A percentile compares a stretch with the other conserved stretches of the same genome.
Conservation (phyloP, 2,329 filamentous ascomycete species). For the Coleophoma eucalyptorum region DNA sequence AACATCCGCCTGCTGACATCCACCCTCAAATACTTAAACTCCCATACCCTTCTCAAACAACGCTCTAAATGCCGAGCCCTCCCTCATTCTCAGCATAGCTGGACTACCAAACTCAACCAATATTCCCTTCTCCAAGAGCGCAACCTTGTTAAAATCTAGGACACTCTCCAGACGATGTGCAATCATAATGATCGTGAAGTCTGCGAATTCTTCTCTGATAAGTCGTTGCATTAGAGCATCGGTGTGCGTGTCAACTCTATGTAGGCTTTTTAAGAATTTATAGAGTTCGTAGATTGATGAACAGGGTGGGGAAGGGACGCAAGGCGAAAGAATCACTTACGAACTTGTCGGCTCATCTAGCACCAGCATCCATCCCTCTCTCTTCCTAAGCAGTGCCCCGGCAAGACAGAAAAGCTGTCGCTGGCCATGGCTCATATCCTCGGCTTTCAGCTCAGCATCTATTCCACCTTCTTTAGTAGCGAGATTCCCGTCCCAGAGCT, state of each 20-base stretch:
- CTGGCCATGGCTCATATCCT: slow-evolving; percentile 41
- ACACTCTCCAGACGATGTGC: slow-evolving; percentile 31
- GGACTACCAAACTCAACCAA: slow-evolving; percentile 85
- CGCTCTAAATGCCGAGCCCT: no score
- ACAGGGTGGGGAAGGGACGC: neutral
- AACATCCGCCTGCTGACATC: no score
- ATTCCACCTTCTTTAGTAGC: slow-evolving; percentile 10
- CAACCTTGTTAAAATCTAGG: slow-evolving; percentile 38
- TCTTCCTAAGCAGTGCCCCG: slow-evolving; percentile 34
- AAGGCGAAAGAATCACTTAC: neutral
- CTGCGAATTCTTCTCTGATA: slow-evolving; percentile 43
- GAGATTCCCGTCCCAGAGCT: slow-evolving; percentile 13
- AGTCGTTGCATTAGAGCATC: slow-evolving; percentile 49
- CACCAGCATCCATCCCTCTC: slow-evolving; percentile 30
- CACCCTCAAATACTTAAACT: no score
- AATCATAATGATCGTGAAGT: slow-evolving; percentile 41
- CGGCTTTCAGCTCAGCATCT: slow-evolving; percentile 35
- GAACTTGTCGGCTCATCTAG: slow-evolving; percentile 26
- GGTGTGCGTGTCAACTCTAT: slow-evolving; percentile 43
- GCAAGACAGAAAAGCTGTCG: slow-evolving; percentile 41
- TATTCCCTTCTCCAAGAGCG: slow-evolving; percentile 38
- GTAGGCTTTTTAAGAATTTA: neutral
- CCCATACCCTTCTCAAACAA: no score
- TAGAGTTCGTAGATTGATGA: no score
- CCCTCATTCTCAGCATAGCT: slow-evolving; percentile 52